phyloP scores from a whole-genome alignment of 768 basidiomycete species.

The Mrakia hoshinonis region DNA sequence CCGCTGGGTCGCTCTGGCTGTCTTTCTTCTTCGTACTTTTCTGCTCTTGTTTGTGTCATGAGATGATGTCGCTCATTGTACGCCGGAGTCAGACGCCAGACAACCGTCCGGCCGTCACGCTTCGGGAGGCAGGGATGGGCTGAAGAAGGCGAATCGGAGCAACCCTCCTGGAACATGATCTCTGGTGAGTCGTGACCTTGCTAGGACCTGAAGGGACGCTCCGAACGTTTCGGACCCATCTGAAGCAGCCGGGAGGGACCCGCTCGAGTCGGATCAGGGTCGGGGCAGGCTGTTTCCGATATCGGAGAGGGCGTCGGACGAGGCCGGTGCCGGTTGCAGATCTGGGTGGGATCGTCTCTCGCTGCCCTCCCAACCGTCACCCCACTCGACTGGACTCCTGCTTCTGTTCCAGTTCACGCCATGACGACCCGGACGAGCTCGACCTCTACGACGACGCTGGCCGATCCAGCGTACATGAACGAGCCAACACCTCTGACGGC shows the following conservation, averaged over 20 bases:
- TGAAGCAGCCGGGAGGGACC: no score
- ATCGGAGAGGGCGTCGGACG: neutral
- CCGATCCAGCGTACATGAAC: neutral
- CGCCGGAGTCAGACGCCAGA: no score
- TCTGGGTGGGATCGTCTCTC: neutral
- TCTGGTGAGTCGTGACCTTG: no score
- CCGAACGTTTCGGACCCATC: no score
- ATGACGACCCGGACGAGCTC: neutral
- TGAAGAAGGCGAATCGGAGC: no score
- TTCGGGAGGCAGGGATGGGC: no score
- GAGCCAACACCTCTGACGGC: neutral
- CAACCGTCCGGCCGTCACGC: no score
- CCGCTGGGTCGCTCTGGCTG: neutral
- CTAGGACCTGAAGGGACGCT: no score
- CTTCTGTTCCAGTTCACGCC: neutral
- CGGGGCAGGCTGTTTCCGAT: no score
- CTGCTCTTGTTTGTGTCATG: slow-evolving; percentile 5
- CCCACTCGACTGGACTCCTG: neutral
- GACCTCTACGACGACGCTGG: neutral
- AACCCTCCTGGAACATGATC: no score
- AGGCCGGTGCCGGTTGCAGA: neutral
- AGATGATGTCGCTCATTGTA: neutral
- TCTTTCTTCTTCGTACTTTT: neutral
- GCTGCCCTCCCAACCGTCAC: neutral
- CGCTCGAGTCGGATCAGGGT: no score